Conservation (phyloP, 345 rosid genomes). For the Boechera retrofracta region DNA sequence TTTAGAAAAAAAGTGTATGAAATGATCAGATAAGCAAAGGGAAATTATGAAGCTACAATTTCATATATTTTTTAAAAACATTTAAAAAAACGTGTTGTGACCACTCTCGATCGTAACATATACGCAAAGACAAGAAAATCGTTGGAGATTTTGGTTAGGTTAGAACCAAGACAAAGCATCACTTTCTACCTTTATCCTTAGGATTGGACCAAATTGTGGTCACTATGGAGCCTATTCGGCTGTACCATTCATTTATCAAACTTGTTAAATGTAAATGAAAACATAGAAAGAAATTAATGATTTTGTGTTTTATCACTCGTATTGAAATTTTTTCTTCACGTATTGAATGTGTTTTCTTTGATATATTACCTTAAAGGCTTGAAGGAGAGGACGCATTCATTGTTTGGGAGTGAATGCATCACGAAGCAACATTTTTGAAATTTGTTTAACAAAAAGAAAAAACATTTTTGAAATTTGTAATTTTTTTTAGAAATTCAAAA, state of each 20-base stretch:
- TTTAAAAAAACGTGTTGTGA: background rate
- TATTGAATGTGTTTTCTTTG: constrained; percentile 13
- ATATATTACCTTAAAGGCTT: background rate
- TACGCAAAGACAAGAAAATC: constrained; percentile 36
- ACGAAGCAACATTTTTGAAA: constrained; percentile 24
- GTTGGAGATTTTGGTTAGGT: constrained; percentile 32
- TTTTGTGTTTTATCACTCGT: background rate
- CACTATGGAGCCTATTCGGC: constrained; percentile 22
- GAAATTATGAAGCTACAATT: background rate
- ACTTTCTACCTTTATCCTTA: constrained; percentile 33
- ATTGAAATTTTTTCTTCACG: background rate
- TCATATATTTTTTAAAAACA: background rate
- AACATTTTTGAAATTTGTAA: constrained; percentile 25
- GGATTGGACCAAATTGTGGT: constrained; percentile 29
- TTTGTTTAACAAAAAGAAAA: background rate
- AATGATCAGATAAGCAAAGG: background rate
- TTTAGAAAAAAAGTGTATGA: background rate
- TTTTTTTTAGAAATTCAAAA: constrained; percentile 17
- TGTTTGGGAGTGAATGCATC: constrained; percentile 33
- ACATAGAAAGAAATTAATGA: background rate
- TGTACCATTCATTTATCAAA: constrained; percentile 14
- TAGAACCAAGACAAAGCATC: constrained; percentile 44
- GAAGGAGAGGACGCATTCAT: constrained; percentile 16
- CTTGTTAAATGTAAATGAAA: background rate
- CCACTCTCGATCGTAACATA: constrained; percentile 39